Base-by-base conservation (phyloP, 345 rosid genomes). In the Excoecaria agallocha region DNA sequence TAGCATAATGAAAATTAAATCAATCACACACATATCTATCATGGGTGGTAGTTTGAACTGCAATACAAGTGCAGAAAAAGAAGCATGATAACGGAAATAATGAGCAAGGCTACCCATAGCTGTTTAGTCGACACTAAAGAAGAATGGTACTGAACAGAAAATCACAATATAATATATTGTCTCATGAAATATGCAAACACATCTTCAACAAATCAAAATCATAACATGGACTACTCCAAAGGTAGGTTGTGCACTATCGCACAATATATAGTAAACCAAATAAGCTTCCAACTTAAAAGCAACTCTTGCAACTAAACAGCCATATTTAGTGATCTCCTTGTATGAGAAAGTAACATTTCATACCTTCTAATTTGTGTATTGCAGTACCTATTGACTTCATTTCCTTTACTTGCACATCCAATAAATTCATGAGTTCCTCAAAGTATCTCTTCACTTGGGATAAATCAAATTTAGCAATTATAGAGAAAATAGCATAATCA, bases 361-460 rank as follows among this genome's bases (percentile, higher is more conserved):
- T 83, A 88, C 97, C 98, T 90, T 93, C 94, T 66, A 95, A 82
- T 41, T 77, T 87, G 76, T 78, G 85, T 72, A 95, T 82, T 62
- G 90, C 77, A 68, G 70, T 80, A 76, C 89, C 86, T 90, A 95
- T 81, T 16, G 92, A 85, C 89, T 86, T 93, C 89, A 95, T 89
- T 85, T 95, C 97, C 82, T 82, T 88, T 62, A 90, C 87, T 87
- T 95, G 99, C 71, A 75, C 74, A 46, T 87, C 93, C 78, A 93
- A 81, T 79, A 88, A 84, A 78, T 79, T 86, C 83, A 57, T 83
- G 54, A 95, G 76, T 62, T 87, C 89, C 77, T 84, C 87, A 61
- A 95, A 87, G 82, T 79, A 79, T 79, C 74, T 86, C 82, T 76
- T 89, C 83, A 91, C 99, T n/a, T 95, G 87, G 73, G 71, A 62